phyloP scores from a whole-genome alignment of 2,329 filamentous ascomycete species.

The Rutstroemia sydowiana region DNA sequence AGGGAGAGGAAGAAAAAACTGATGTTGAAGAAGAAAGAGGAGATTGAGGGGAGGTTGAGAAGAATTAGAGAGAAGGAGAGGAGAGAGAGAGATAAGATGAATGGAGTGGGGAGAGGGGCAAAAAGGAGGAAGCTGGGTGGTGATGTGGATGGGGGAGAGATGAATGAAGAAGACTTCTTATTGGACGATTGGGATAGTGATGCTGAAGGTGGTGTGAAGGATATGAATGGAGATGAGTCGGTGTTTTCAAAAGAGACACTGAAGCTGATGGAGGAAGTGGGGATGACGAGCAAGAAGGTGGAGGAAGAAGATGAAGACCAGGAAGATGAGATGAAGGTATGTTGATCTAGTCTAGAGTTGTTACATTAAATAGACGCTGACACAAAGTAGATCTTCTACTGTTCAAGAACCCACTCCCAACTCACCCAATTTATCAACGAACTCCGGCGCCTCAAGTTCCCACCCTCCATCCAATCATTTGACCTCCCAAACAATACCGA shows the following conservation, averaged over 20 bases:
- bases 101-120: conserved; percentile 40
- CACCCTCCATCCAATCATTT: conserved; percentile 47
- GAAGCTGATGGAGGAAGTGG: conserved; percentile 52
- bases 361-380: conserved; percentile 8
- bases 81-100: conserved; percentile 40
- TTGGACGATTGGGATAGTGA: conserved; percentile 66
- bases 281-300: conserved; percentile 28
- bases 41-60: conserved; percentile 52
- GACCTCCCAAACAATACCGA: conserved; percentile 35
- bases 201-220: conserved; percentile 35
- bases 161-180: conserved; percentile 48
- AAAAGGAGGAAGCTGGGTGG: conserved; percentile 33
- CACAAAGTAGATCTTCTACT: conserved; percentile 51
- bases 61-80: conserved; percentile 51
- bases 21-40: conserved; percentile 47
- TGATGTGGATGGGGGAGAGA: conserved; percentile 28
- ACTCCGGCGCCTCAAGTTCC: conserved; percentile 53
- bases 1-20: conserved; percentile 47
- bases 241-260: conserved; percentile 54
- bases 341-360: neutral
- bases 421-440: conserved; percentile 64
- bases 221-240: conserved; percentile 27
- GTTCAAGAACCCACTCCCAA: conserved; percentile 68
- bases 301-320: conserved; percentile 42
- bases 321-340: conserved; percentile 49